A percentile compares a stretch with the other conserved stretches of the same genome.
Evolutionary conservation across 305 asterid species (phyloP).

Genomic region (Solanum chacoense): DNA sequence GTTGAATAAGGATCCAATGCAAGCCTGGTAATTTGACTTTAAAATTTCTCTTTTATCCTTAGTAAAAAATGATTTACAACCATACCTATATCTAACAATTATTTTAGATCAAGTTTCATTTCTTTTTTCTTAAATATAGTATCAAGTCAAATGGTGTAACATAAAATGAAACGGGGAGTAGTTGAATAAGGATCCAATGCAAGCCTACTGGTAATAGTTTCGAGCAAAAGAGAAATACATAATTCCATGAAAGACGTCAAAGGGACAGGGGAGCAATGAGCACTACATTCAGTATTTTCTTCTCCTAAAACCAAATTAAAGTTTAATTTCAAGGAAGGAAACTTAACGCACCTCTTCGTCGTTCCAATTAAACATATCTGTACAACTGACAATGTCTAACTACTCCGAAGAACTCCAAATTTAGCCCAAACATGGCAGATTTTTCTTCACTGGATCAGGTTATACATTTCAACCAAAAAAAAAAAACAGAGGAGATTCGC

Average conservation of each 20-base stretch:
- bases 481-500: not conserved
- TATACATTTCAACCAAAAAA: constrained; percentile 6
- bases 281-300: not conserved
- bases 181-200: not conserved
- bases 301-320: not conserved
- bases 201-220: not conserved
- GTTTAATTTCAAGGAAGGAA: not conserved
- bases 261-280: not conserved
- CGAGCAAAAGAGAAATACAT: not conserved
- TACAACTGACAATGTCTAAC: constrained; percentile 23
- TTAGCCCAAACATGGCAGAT: constrained; percentile 53
- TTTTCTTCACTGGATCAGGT: constrained; percentile 9
- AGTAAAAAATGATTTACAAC: not conserved
- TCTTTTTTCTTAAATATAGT: not conserved
- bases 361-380: constrained; percentile 97
- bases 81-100: not conserved
- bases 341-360: constrained; percentile 65
- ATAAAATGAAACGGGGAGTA: not conserved
- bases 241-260: not conserved
- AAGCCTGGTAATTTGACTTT: not conserved
- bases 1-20: not conserved
- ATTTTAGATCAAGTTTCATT: not conserved
- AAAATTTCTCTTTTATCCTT: not conserved
- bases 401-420: constrained; percentile 19
- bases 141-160: not conserved